Evolutionary conservation across 768 basidiomycete species (phyloP).

Genomic region (Mrakia frigida): DNA sequence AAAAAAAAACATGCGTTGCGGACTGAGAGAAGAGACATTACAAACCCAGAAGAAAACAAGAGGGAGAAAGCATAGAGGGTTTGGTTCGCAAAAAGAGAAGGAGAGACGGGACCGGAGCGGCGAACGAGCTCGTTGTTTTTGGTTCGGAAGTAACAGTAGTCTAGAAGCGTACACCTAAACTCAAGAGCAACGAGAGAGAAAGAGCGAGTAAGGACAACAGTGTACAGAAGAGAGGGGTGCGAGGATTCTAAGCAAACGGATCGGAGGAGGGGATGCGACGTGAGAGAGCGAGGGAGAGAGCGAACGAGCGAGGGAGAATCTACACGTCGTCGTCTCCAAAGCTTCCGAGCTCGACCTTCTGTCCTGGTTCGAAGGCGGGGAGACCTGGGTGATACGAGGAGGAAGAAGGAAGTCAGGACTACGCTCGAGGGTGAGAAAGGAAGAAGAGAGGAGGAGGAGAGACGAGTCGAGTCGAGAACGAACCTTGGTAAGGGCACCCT

Average conservation of each 20-base stretch:
- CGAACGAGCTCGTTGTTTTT: no score
- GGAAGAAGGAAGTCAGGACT: neutral
- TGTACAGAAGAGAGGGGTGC: neutral
- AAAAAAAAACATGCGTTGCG: no score
- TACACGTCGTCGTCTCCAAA: constrained; percentile 78
- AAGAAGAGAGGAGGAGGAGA: neutral
- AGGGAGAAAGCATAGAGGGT: no score
- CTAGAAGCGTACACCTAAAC: no score
- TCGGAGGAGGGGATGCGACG: neutral
- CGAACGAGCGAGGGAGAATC: neutral
- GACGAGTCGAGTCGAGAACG: constrained; percentile 44
- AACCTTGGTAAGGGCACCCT: constrained; percentile 92
- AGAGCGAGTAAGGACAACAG: no score
- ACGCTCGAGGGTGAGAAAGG: no score
- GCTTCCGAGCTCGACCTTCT: constrained; percentile 83
- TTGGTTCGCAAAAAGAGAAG: no score
- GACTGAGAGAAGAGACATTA: no score
- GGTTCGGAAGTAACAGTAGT: no score
- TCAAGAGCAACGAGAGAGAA: no score
- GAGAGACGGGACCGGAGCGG: no score
- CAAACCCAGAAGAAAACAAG: no score
- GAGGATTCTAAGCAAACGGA: neutral
- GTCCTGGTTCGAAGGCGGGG: constrained; percentile 95
- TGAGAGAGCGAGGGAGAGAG: neutral
- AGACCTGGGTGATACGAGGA: constrained; percentile 56